A percentile compares a stretch with the other conserved stretches of the same genome.
Evolutionary conservation across 495 filamentous ascomycete species (phyloP).

Genomic region (Rhizodiscina lignyota): DNA sequence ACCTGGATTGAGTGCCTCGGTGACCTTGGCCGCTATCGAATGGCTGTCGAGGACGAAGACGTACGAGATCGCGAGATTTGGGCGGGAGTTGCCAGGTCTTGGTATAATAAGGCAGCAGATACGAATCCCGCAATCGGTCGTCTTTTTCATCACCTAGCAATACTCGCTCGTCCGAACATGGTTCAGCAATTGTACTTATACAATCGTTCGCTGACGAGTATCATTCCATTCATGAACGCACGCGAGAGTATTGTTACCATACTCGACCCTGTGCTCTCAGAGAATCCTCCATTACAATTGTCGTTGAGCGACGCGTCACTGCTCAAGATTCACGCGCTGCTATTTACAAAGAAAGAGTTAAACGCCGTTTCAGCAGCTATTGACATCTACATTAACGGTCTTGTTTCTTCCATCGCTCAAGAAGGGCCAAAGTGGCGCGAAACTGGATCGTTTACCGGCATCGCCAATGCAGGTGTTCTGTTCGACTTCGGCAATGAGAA

Average conservation of each 20-base stretch:
- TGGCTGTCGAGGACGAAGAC: constrained; percentile 66
- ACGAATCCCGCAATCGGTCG: constrained; percentile 11
- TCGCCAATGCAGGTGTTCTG: not conserved
- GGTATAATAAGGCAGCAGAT: constrained; percentile 70
- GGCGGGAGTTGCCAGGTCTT: constrained; percentile 58
- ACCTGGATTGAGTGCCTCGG: constrained; percentile 89
- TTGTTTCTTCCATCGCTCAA: not conserved
- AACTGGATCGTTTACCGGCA: not conserved
- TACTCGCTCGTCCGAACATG: not conserved
- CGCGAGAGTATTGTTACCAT: not conserved
- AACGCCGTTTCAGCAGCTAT: not conserved
- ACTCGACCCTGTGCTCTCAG: not conserved
- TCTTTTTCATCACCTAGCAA: constrained; percentile 2
- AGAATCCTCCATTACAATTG: not conserved
- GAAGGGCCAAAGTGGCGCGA: no score
- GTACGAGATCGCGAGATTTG: constrained; percentile 58
- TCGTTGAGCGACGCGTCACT: not conserved
- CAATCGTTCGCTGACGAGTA: not conserved
- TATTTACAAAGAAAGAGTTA: not conserved
- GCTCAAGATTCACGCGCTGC: not conserved
- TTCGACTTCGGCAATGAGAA: not conserved
- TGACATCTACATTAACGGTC: not conserved
- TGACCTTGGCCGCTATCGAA: constrained; percentile 54
- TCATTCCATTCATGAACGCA: not conserved
- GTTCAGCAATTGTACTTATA: not conserved